These are phyloP conservation scores for Epichloe festucae DNA, from an alignment of 2,329 filamentous ascomycete genomes.

Conservation along the genomic window DNA sequence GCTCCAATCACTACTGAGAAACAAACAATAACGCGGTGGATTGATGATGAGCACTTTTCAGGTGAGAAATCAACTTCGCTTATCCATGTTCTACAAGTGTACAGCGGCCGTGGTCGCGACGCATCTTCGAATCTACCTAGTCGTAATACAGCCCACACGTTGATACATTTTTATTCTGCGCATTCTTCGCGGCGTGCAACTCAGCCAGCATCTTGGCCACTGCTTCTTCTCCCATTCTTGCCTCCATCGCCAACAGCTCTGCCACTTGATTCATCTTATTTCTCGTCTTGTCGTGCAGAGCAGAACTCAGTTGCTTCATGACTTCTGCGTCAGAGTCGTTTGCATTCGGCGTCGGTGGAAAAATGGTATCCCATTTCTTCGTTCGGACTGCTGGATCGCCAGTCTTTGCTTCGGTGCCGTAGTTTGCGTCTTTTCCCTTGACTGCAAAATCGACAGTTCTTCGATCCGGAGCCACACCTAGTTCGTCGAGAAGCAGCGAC, in stretches of 20 bases:
- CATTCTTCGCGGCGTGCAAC: slow-evolving; percentile 5
- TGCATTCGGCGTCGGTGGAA: slow-evolving; percentile 30
- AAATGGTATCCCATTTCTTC: slow-evolving; percentile 31
- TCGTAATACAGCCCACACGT: not conserved
- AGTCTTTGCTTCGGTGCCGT: slow-evolving; percentile 38
- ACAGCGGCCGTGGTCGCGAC: not conserved
- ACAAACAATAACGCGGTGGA: no score
- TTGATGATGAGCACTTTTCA: no score
- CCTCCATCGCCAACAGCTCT: slow-evolving; percentile 17
- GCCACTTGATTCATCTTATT: slow-evolving; percentile 17
- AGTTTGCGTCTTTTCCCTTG: slow-evolving; percentile 52
- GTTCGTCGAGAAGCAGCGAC: slow-evolving; percentile 55
- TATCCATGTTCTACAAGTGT: not conserved
- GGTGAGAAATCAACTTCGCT: no score
- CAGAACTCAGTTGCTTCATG: slow-evolving; percentile 7
- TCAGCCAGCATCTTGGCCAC: slow-evolving; percentile 12
- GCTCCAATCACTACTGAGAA: no score
- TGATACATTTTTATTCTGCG: not conserved
- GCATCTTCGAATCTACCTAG: not conserved
- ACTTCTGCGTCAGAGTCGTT: slow-evolving; percentile 14
- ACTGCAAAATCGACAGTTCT: slow-evolving; percentile 50
- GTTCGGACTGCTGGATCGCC: slow-evolving; percentile 16
- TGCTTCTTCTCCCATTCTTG: slow-evolving; percentile 14
- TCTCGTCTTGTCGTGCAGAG: slow-evolving; percentile 10
- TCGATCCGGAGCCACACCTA: slow-evolving; percentile 54